Evolutionary conservation across 228 moss, liverwort and hornwort species (phyloP).

Genomic region (Sphagnum magellanicum): DNA sequence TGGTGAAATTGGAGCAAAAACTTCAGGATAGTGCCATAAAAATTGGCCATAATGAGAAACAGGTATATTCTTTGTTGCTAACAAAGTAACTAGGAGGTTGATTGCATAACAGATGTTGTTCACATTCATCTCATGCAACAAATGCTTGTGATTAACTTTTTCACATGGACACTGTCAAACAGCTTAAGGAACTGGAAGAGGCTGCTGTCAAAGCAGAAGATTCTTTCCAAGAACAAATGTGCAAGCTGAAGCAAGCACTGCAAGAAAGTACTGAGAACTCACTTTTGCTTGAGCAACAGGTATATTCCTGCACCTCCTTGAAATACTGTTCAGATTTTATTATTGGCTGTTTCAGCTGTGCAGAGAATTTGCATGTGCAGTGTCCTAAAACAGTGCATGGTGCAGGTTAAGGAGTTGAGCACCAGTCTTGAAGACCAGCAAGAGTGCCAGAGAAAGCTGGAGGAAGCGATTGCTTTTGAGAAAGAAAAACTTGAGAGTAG

Average conservation of each 20-base stretch:
- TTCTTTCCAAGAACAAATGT: constrained; percentile 37
- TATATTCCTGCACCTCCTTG: constrained; percentile 6
- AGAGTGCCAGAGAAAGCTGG: constrained; percentile 41
- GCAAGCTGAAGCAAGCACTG: constrained; percentile 44
- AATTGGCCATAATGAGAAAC: not conserved
- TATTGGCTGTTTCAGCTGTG: not conserved
- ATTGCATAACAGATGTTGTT: too few species aligned
- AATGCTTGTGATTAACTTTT: not conserved
- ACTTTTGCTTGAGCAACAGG: constrained; percentile 46
- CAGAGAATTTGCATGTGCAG: not conserved
- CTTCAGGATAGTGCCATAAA: constrained; percentile 7
- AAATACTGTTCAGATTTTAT: not conserved
- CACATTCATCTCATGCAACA: not conserved
- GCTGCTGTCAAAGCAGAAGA: constrained; percentile 26
- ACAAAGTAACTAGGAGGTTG: not conserved
- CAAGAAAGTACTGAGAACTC: constrained; percentile 32
- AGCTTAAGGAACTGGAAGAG: constrained; percentile 40
- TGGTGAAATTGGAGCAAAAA: constrained; percentile 5
- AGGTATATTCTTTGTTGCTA: constrained; percentile 3
- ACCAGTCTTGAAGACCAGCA: constrained; percentile 25
- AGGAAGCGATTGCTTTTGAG: constrained; percentile 25
- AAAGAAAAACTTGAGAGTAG: constrained; percentile 29
- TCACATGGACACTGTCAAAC: not conserved
- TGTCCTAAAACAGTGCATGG: constrained; percentile 1
- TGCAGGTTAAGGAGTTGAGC: constrained; percentile 52